These are phyloP conservation scores for Albatrellus ellisii DNA, from an alignment of 768 basidiomycete species.

Conservation along the genomic window DNA sequence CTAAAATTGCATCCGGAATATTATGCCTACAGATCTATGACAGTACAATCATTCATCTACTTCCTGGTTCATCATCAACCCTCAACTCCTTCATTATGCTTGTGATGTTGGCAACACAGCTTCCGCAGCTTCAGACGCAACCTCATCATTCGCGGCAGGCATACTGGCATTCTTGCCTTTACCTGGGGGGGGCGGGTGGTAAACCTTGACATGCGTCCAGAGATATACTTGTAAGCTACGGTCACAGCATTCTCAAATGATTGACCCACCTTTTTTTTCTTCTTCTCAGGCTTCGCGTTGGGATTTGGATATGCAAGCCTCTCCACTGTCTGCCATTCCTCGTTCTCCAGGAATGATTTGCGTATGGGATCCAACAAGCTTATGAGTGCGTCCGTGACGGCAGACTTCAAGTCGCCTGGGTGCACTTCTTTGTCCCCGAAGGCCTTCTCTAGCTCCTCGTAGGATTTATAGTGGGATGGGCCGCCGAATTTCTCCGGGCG, in stretches of 20 bases:
- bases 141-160: conserved; percentile 12
- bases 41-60: no score
- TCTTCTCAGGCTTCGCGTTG: conserved; percentile 44
- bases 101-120: not conserved
- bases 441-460: conserved; percentile 53
- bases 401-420: conserved; percentile 80
- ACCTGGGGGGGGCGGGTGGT: conserved; percentile 74
- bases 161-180: conserved; percentile 53
- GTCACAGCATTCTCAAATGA: no score
- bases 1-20: no score
- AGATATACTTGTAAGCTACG: not conserved
- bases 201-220: conserved; percentile 51
- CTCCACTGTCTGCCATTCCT: conserved; percentile 72
- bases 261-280: conserved; percentile 43
- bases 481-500: conserved; percentile 79
- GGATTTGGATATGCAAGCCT: conserved; percentile 77
- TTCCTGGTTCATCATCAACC: no score
- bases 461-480: conserved; percentile 56
- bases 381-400: conserved; percentile 62
- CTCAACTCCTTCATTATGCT: no score
- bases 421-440: conserved; percentile 71
- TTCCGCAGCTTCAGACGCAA: not conserved
- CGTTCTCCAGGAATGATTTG: conserved; percentile 57
- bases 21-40: no score
- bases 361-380: conserved; percentile 71